A percentile compares a stretch with the other conserved stretches of the same genome.
Conservation (phyloP, 169 alveolate species). For the Eimeria praecox region DNA sequence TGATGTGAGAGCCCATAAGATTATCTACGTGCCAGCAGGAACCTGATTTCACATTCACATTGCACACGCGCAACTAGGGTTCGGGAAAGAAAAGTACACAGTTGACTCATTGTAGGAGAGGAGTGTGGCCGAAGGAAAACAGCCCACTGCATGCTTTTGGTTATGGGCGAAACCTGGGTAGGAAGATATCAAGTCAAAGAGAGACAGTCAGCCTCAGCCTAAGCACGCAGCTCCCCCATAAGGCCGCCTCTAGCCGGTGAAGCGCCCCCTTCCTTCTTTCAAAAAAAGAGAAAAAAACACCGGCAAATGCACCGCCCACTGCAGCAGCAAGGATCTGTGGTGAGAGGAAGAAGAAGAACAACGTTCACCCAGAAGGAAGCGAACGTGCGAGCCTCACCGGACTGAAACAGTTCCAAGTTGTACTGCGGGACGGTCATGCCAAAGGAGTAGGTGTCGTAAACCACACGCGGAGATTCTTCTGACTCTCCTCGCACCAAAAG, state of each 20-base stretch:
- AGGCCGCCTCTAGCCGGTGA: neutral
- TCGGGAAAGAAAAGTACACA: neutral
- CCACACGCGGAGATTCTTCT: constrained; percentile 72
- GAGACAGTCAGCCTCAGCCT: neutral
- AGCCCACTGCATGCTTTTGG: neutral
- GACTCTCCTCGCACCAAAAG: constrained; percentile 80
- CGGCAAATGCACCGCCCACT: neutral
- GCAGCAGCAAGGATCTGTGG: neutral
- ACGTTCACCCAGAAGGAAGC: neutral
- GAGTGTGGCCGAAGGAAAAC: neutral
- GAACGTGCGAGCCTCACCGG: constrained; percentile 78
- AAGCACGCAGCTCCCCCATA: neutral
- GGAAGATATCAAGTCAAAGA: neutral
- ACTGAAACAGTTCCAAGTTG: constrained; percentile 86
- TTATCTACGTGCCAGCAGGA: constrained; percentile 90
- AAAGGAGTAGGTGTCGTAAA: constrained; percentile 84
- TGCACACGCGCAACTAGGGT: neutral
- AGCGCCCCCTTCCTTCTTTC: neutral
- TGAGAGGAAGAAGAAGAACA: neutral
- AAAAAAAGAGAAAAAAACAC: neutral
- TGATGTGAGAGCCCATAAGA: constrained; percentile 85
- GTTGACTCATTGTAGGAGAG: neutral
- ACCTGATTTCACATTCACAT: constrained; percentile 64
- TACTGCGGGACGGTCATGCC: constrained; percentile 83
- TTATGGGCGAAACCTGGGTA: neutral